Evolutionary conservation across 2,329 filamentous ascomycete species (phyloP).

Genomic region (Beauveria caledonica): DNA sequence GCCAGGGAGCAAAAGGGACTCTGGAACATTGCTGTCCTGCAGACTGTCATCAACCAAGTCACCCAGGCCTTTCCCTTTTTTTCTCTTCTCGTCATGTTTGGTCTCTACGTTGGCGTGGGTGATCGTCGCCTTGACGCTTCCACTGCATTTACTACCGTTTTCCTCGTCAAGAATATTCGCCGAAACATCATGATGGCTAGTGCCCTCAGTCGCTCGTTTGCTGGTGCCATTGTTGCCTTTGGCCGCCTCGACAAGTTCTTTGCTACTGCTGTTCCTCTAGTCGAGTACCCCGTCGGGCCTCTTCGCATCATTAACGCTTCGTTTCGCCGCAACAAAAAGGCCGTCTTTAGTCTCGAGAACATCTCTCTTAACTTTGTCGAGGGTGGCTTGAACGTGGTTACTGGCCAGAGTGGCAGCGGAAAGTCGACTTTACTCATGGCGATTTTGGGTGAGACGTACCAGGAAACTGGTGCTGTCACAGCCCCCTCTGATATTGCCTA

Average conservation of each 20-base stretch:
- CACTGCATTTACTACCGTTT: slow-evolving; percentile 49
- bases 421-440: slow-evolving; percentile 48
- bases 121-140: slow-evolving; percentile 43
- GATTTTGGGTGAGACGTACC: slow-evolving; percentile 46
- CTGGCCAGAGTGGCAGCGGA: slow-evolving; percentile 46
- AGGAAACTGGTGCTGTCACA: slow-evolving; percentile 39
- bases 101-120: slow-evolving; percentile 39
- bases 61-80: slow-evolving; percentile 45
- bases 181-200: slow-evolving; percentile 44
- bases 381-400: slow-evolving; percentile 46
- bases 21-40: slow-evolving; percentile 44
- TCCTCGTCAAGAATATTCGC: slow-evolving; percentile 44
- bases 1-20: slow-evolving; percentile 43
- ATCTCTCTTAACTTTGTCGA: slow-evolving; percentile 44
- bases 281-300: slow-evolving; percentile 40
- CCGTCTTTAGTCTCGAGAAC: slow-evolving; percentile 39
- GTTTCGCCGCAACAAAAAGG: slow-evolving; percentile 42
- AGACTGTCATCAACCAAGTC: slow-evolving; percentile 38
- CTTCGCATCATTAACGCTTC: slow-evolving; percentile 37
- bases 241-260: slow-evolving; percentile 48
- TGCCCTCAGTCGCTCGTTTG: slow-evolving; percentile 29
- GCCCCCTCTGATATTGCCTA: slow-evolving; percentile 46
- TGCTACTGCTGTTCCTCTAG: slow-evolving; percentile 38
- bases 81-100: slow-evolving; percentile 46
- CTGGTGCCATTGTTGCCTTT: slow-evolving; percentile 33